Evolutionary conservation across 164 flowering plant species (phyloP).

Genomic region (Vitis rupestris): DNA sequence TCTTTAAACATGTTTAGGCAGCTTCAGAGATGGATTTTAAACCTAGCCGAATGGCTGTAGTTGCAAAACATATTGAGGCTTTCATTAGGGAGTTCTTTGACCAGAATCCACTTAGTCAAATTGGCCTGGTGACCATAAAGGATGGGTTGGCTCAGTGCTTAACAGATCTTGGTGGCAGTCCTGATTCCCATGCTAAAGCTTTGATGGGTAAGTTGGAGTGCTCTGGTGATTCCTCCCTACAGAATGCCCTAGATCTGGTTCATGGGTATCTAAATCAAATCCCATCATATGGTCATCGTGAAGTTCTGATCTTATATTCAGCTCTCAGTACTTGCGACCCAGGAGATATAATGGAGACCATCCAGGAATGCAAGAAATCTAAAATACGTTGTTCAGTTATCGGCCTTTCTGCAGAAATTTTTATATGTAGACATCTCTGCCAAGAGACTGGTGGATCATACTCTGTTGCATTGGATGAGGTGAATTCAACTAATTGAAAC

Average conservation of each 20-base stretch:
- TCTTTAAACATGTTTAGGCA: conserved; percentile 49
- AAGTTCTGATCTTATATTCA: conserved; percentile 79
- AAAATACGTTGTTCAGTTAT: conserved; percentile 90
- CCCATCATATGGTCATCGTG: conserved; percentile 95
- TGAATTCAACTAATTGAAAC: conserved; percentile 22
- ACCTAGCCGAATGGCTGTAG: conserved; percentile 85
- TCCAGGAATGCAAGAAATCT: conserved; percentile 78
- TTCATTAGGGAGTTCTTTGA: conserved; percentile 95
- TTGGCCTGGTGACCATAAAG: conserved; percentile 71
- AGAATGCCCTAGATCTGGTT: conserved; percentile 86
- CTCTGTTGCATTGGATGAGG: conserved; percentile 91
- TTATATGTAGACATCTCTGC: conserved; percentile 86
- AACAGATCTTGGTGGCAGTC: conserved; percentile 96
- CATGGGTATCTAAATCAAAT: conserved; percentile 72
- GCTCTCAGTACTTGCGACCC: conserved; percentile 97
- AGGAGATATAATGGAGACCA: conserved; percentile 83
- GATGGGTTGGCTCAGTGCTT: conserved; percentile 86
- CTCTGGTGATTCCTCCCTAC: conserved; percentile 91
- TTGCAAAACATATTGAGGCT: conserved; percentile 78
- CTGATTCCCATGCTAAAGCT: conserved; percentile 87
- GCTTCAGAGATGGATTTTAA: conserved; percentile 76
- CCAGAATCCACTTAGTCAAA: conserved; percentile 95
- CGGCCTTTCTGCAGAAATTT: conserved; percentile 92
- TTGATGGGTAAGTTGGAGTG: conserved; percentile 73
- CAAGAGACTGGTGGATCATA: conserved; percentile 93